Evolutionary conservation across 257 asterid species (phyloP).

Genomic region (Solanum gandarillasii): DNA sequence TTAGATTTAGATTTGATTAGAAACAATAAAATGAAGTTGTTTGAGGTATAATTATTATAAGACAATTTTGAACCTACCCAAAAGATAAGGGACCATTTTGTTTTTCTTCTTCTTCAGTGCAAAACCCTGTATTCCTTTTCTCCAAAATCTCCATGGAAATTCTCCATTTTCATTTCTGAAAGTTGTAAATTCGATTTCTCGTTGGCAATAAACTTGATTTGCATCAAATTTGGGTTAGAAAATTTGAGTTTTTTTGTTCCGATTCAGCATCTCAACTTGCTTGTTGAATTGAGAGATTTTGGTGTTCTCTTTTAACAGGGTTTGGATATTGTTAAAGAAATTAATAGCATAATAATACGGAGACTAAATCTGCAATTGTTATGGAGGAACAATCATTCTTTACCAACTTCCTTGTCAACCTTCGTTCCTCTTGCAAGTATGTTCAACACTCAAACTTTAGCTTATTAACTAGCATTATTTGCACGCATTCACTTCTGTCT

Average conservation of each 20-base stretch:
- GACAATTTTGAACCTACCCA: not conserved
- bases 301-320: not conserved
- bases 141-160: not conserved
- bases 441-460: not conserved
- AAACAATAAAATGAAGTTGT: not conserved
- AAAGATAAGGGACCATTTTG: not conserved
- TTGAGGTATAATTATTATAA: too few species aligned
- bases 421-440: conserved; percentile 73
- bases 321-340: not conserved
- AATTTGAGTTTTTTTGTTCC: not conserved
- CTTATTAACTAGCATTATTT: not conserved
- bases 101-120: not conserved
- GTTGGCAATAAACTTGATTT: not conserved
- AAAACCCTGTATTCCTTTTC: not conserved
- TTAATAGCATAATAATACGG: not conserved
- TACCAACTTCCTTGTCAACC: conserved; percentile 43
- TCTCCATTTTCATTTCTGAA: not conserved
- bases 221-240: not conserved
- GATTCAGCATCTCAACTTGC: not conserved
- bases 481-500: not conserved
- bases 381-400: conserved; percentile 61
- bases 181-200: not conserved
- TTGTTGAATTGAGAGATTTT: not conserved
- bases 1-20: not conserved
- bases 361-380: not conserved